These are phyloP conservation scores for Porodaedalea pini DNA, from an alignment of 1,284 basidiomycete genomes.

Conservation along the genomic window DNA sequence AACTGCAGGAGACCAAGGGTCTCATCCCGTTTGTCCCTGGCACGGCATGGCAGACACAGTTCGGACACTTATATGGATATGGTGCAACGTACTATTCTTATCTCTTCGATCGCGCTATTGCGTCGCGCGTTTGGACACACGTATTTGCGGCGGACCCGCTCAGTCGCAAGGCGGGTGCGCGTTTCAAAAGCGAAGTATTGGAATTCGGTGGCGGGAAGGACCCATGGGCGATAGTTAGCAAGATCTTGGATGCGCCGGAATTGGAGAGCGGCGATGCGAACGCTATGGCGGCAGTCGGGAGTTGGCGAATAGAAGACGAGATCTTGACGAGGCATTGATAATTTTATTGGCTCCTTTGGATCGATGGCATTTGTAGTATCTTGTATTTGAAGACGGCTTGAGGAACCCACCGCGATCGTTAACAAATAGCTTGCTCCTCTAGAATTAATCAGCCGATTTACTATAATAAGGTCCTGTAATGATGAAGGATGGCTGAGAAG, in stretches of 20 bases:
- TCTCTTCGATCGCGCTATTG: constrained; percentile 93
- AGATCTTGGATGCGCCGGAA: constrained; percentile 61
- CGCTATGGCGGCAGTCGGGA: constrained; percentile 87
- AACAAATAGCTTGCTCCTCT: not conserved
- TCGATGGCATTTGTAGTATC: no score
- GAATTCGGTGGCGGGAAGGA: constrained; percentile 86
- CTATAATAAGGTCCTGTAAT: not conserved
- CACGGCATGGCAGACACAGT: constrained; percentile 92
- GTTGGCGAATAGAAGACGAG: constrained; percentile 79
- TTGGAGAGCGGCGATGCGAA: constrained; percentile 67
- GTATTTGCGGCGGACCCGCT: constrained; percentile 71
- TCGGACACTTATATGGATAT: constrained; percentile 94
- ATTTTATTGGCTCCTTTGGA: not conserved
- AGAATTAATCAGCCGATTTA: not conserved
- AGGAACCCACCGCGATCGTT: not conserved
- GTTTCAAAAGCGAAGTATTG: constrained; percentile 75
- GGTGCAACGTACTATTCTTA: constrained; percentile 98
- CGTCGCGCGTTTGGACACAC: constrained; percentile 81
- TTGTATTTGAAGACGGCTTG: not conserved
- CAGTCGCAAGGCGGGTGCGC: constrained; percentile 66
- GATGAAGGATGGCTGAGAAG: no score
- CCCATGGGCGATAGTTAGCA: constrained; percentile 91
- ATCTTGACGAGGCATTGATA: constrained; percentile 30
- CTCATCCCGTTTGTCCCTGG: constrained; percentile 78
- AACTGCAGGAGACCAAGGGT: constrained; percentile 66